These are phyloP conservation scores for Amanita polypyramis DNA, from an alignment of 768 basidiomycete species.

Conservation along the genomic window DNA sequence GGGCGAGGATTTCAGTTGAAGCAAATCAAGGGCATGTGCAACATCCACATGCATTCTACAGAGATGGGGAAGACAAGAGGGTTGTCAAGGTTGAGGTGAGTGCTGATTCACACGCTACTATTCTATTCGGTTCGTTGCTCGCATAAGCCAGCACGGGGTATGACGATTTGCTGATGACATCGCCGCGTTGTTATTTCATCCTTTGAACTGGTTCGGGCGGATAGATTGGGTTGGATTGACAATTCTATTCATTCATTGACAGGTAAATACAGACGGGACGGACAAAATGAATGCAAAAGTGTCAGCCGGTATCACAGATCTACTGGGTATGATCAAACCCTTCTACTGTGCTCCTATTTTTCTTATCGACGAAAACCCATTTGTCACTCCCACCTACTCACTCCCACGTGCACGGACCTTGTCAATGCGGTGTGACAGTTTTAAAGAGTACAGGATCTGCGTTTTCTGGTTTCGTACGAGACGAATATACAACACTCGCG, in stretches of 20 bases:
- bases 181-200: background rate
- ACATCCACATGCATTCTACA: constrained; percentile 74
- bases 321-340: constrained; percentile 48
- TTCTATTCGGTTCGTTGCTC: too few relatives aligned
- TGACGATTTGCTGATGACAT: background rate
- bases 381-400: background rate
- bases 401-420: background rate
- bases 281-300: constrained; percentile 52
- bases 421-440: constrained; percentile 32
- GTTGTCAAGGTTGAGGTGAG: constrained; percentile 48
- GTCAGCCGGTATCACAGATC: constrained; percentile 62
- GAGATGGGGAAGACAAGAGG: constrained; percentile 88
- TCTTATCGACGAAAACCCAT: background rate
- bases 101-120: constrained; percentile 1
- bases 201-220: background rate
- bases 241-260: background rate
- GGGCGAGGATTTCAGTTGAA: constrained; percentile 63
- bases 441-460: constrained; percentile 85
- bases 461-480: constrained; percentile 71
- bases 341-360: background rate
- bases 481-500: constrained; percentile 81
- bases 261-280: constrained; percentile 62
- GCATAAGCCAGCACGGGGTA: too few relatives aligned
- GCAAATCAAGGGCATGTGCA: constrained; percentile 25
- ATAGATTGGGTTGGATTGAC: background rate